Evolutionary conservation across 2,329 filamentous ascomycete species (phyloP).

Genomic region (Coniosporium tulheliwenetii): DNA sequence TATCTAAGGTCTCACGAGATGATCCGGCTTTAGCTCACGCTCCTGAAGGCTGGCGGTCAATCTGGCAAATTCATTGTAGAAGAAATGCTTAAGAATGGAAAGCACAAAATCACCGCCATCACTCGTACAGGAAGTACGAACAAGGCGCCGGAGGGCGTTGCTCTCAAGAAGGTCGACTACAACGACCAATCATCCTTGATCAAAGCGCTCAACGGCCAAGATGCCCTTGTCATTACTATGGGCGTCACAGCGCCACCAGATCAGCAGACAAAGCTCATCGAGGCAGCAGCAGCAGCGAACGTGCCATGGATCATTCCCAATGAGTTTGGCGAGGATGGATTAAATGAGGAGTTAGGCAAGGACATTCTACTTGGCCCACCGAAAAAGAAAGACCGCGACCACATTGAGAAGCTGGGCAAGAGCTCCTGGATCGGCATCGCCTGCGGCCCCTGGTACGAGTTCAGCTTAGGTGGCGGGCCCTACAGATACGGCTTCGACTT

Average conservation of each 20-base stretch:
- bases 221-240: slow-evolving; percentile 17
- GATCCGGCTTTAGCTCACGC: background rate
- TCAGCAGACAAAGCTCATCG: slow-evolving; percentile 11
- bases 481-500: slow-evolving; percentile 15
- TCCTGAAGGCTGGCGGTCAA: slow-evolving; percentile 13
- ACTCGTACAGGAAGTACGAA: slow-evolving; percentile 27
- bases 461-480: slow-evolving; percentile 5
- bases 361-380: slow-evolving; percentile 6
- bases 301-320: slow-evolving; percentile 16
- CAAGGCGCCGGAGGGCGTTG: slow-evolving; percentile 7
- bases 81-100: slow-evolving; percentile 14
- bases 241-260: slow-evolving; percentile 9
- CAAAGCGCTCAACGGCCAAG: slow-evolving; percentile 13
- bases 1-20: background rate
- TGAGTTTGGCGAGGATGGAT: slow-evolving; percentile 10
- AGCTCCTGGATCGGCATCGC: slow-evolving; percentile 12
- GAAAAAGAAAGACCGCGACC: slow-evolving; percentile 6
- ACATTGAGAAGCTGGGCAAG: slow-evolving; percentile 11
- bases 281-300: slow-evolving; percentile 12
- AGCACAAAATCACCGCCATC: slow-evolving; percentile 21
- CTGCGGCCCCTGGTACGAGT: slow-evolving; percentile 18
- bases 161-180: slow-evolving; percentile 11
- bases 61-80: slow-evolving; percentile 15
- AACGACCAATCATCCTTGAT: slow-evolving; percentile 9
- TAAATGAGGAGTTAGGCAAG: slow-evolving; percentile 6